Evolutionary conservation across 2,329 filamentous ascomycete genomes (phyloP).

Genomic region (Colletotrichum horii): DNA sequence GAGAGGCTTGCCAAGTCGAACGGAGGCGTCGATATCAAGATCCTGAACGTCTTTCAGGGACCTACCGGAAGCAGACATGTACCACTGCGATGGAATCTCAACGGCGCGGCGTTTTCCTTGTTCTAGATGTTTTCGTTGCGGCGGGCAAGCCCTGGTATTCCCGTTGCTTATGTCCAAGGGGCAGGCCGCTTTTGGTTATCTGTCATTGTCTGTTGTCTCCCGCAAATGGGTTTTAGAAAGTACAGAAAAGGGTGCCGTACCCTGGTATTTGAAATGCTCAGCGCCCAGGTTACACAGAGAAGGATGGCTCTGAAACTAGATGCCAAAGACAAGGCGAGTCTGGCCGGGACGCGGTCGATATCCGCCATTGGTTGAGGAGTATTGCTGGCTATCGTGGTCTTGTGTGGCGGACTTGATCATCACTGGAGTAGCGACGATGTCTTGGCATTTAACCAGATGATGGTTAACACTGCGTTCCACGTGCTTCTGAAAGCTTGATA

Average conservation of each 20-base stretch:
- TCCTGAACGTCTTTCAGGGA: not conserved
- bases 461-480: not conserved
- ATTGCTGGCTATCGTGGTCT: not conserved
- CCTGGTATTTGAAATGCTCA: not conserved
- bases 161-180: not conserved
- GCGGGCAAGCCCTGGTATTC: not conserved
- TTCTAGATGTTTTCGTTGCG: not conserved
- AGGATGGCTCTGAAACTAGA: not conserved
- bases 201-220: not conserved
- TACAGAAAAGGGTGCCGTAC: not conserved
- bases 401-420: not conserved
- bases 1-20: not conserved
- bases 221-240: not conserved
- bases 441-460: not conserved
- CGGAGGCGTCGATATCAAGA: not conserved
- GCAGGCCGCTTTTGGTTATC: not conserved
- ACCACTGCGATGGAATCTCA: not conserved
- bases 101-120: not conserved
- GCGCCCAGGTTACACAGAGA: not conserved
- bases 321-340: not conserved
- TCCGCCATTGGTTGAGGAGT: not conserved
- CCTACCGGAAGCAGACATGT: not conserved
- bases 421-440: not conserved
- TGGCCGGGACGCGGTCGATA: not conserved
- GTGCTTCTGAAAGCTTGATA: not conserved